Evolutionary conservation across 257 asterid genomes (phyloP), one percentile per base, ranked within the genome.

Genomic region (Capsicum rhomboideum): DNA sequence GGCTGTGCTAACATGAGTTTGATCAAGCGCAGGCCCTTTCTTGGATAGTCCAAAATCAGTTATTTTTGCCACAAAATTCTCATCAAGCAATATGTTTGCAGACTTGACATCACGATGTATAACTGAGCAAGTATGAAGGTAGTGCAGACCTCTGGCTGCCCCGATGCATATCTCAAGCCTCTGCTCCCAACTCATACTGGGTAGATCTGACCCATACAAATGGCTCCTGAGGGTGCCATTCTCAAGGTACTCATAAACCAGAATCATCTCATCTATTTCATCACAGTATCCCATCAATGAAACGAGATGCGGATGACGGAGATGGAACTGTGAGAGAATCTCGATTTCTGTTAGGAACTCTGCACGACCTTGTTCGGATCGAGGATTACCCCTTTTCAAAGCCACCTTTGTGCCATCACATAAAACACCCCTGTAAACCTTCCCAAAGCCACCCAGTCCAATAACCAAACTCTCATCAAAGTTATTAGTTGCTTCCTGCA

Each of bases 381-480:
- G 1, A 66, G 7, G n/a, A 3, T 8, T 44, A 61, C 12, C 11
- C 66, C 84, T 68, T 49, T 80, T 80, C 46, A 68, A 0, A 29
- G 82, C 87, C 8, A 85, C 85, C 49, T 37, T 85, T 31, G 85
- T 29, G 44, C 88, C 85, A 64, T 82, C 83, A 16, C 20, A 14
- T 20, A 85, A 82, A 16, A 75, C 42, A 37, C 81, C 85, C 42
- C 74, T 82, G 29, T 75, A 82, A 13, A 82, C 85, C 66, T 26
- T 85, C 6, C 82, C 88, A 82, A 42, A 85, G 6, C 88, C 84
- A 10, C 88, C 88, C 64, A 0, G 42, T 6, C 88, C 85, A 21
- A 82, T 82, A 1, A 29, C 12, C 2, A 17, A 16, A 7, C 2
- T 66, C 7, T 29, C 74, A 66, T 66, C 74, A 29, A 66, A 66